Percentiles rank a stretch among this genome's conserved stretches.
These are phyloP conservation scores for Talaromyces wortmannii DNA, from an alignment of 495 filamentous ascomycete genomes.

Conservation along the genomic window DNA sequence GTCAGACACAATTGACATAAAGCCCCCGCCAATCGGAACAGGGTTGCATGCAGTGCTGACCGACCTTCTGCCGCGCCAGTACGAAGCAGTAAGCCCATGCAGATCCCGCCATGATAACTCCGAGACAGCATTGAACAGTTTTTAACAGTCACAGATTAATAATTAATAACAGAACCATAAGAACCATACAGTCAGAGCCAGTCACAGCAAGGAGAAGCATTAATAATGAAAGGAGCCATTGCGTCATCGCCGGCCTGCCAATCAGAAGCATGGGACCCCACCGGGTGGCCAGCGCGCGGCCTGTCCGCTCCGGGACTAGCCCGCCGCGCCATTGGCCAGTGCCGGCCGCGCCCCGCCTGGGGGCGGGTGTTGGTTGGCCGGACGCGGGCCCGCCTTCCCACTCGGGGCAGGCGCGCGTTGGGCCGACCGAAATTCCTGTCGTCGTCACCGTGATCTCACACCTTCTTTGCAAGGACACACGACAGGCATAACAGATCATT, in stretches of 20 bases:
- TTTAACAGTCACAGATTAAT: too few species aligned
- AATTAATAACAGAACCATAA: neutral
- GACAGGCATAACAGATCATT: neutral
- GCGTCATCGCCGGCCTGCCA: conserved; percentile 3
- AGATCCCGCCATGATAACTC: too few species aligned
- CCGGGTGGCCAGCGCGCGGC: neutral
- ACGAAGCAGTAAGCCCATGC: too few species aligned
- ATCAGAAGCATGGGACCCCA: neutral
- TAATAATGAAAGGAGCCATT: neutral
- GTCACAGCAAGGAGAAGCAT: neutral
- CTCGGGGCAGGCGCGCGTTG: conserved; percentile 1
- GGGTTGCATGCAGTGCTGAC: too few species aligned
- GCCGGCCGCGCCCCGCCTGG: too few species aligned
- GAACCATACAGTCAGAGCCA: neutral
- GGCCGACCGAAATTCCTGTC: conserved; percentile 25
- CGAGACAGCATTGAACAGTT: too few species aligned
- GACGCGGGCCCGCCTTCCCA: neutral
- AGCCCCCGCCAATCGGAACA: too few species aligned
- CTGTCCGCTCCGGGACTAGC: neutral
- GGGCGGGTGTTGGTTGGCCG: too few species aligned
- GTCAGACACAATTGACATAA: too few species aligned
- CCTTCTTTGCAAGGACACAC: neutral
- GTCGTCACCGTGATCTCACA: conserved; percentile 34
- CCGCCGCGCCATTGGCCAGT: too few species aligned
- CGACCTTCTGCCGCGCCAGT: too few species aligned